Percentiles rank a stretch among this genome's conserved stretches.
These are phyloP conservation scores for Magnolia sinica DNA, from an alignment of 164 flowering plant species.

Conservation along the genomic window DNA sequence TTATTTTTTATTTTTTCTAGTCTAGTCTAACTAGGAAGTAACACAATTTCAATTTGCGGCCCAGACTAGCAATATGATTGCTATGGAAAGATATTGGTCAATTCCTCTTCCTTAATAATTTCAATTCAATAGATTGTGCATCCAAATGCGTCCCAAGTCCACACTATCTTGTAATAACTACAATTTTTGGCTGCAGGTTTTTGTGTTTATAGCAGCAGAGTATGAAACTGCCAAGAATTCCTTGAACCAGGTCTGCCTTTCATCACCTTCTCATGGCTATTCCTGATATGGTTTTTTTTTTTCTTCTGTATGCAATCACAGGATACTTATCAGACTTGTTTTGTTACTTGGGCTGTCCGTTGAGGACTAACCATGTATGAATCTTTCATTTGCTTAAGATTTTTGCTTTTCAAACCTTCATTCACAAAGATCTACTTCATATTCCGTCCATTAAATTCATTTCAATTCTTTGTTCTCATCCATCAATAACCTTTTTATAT, in stretches of 20 bases:
- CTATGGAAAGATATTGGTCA: too few relatives aligned
- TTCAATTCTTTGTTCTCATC: neutral
- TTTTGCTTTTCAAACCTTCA: neutral
- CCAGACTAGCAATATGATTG: too few relatives aligned
- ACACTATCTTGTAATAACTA: too few relatives aligned
- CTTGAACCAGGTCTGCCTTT: conserved; percentile 28
- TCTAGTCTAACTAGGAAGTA: too few relatives aligned
- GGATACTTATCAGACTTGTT: too few relatives aligned
- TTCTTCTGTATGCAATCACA: neutral
- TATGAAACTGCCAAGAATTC: conserved; percentile 25
- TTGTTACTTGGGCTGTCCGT: too few relatives aligned
- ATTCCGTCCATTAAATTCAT: neutral
- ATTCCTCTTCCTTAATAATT: too few relatives aligned
- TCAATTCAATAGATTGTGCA: too few relatives aligned
- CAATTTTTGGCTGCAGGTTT: conserved; percentile 14
- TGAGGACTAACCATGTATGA: too few relatives aligned
- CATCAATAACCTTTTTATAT: neutral
- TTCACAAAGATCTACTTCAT: neutral
- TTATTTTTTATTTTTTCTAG: too few relatives aligned
- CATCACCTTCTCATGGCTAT: neutral
- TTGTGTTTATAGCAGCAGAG: conserved; percentile 29
- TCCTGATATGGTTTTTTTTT: neutral
- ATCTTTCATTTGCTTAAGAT: neutral
- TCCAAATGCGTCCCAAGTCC: too few relatives aligned
- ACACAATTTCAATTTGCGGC: too few relatives aligned